Conservation (phyloP, 2,329 filamentous ascomycete genomes). For the Cryphonectria nitschkei region DNA sequence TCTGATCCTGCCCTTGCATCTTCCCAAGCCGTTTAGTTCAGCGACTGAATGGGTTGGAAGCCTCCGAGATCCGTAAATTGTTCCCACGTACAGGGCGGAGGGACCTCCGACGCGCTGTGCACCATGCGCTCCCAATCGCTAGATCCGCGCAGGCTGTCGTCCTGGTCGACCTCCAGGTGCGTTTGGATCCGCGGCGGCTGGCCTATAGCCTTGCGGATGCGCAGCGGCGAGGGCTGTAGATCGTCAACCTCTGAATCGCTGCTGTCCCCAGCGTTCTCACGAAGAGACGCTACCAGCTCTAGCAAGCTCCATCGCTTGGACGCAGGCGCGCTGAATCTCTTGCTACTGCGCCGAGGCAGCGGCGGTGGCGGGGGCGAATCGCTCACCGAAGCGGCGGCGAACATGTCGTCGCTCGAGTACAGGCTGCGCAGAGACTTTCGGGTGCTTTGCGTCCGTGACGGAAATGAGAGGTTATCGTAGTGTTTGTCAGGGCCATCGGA, state of each 20-base stretch:
- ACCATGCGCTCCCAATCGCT: constrained; percentile 22
- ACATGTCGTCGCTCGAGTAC: constrained; percentile 28
- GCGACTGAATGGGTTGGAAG: constrained; percentile 15
- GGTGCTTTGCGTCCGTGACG: constrained; percentile 7
- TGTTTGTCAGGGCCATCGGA: background rate
- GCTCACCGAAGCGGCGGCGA: background rate
- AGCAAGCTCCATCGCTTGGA: constrained; percentile 26
- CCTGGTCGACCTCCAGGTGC: background rate
- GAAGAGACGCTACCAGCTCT: constrained; percentile 18
- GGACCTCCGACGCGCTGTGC: constrained; percentile 17
- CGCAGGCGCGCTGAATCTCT: constrained; percentile 2
- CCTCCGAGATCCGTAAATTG: constrained; percentile 29
- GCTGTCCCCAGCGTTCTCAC: constrained; percentile 9
- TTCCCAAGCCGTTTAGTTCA: background rate
- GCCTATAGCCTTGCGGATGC: constrained; percentile 15
- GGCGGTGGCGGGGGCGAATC: constrained; percentile 15
- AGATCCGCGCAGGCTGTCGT: constrained; percentile 9
- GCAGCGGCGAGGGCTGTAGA: constrained; percentile 18
- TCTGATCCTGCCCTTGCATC: background rate
- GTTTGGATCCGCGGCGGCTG: background rate
- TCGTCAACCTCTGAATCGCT: constrained; percentile 9
- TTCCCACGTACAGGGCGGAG: constrained; percentile 26
- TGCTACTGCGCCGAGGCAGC: constrained; percentile 28
- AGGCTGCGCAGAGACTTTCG: constrained; percentile 15
- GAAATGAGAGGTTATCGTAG: constrained; percentile 10